phyloP scores from a whole-genome alignment of 1,284 basidiomycete genomes.

The Blastosporella zonata region DNA sequence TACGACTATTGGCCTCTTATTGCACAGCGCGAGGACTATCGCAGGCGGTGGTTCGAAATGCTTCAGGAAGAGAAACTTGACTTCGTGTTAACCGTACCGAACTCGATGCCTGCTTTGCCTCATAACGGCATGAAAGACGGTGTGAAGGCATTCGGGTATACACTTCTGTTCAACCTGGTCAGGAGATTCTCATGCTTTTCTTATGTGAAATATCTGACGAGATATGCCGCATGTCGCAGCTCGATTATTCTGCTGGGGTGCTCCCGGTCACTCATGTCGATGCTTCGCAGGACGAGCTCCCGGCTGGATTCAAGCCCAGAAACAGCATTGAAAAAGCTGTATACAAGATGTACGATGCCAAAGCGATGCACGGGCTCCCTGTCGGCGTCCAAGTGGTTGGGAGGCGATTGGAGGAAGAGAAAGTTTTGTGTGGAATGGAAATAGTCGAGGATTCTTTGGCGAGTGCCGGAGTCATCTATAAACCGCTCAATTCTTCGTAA shows the following conservation, averaged over 20 bases:
- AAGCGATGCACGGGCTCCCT: slow-evolving; percentile 70
- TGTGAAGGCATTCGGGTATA: slow-evolving; percentile 41
- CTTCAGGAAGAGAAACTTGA: slow-evolving; percentile 63
- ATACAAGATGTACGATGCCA: slow-evolving; percentile 56
- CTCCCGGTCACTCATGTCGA: slow-evolving; percentile 73
- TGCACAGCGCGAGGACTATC: slow-evolving; percentile 50
- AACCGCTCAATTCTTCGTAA: too few species aligned
- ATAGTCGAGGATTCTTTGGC: slow-evolving; percentile 41
- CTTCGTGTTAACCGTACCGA: slow-evolving; percentile 62
- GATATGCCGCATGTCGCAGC: slow-evolving; percentile 37
- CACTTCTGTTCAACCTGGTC: slow-evolving; percentile 59
- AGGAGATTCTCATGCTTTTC: not conserved
- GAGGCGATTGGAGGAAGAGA: slow-evolving; percentile 68
- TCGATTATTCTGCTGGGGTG: slow-evolving; percentile 72
- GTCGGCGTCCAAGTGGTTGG: slow-evolving; percentile 75
- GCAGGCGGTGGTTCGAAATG: slow-evolving; percentile 46
- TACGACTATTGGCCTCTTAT: slow-evolving; percentile 55
- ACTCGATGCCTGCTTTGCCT: slow-evolving; percentile 63
- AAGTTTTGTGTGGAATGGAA: slow-evolving; percentile 57
- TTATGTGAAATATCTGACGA: not conserved
- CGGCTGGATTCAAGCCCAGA: slow-evolving; percentile 29
- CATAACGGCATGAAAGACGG: slow-evolving; percentile 52
- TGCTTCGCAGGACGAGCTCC: slow-evolving; percentile 45
- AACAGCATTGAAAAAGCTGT: slow-evolving; percentile 37
- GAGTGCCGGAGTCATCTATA: slow-evolving; percentile 24